These are phyloP conservation scores for Cercospora nicotianae DNA, from an alignment of 2,329 filamentous ascomycete genomes.

Conservation along the genomic window DNA sequence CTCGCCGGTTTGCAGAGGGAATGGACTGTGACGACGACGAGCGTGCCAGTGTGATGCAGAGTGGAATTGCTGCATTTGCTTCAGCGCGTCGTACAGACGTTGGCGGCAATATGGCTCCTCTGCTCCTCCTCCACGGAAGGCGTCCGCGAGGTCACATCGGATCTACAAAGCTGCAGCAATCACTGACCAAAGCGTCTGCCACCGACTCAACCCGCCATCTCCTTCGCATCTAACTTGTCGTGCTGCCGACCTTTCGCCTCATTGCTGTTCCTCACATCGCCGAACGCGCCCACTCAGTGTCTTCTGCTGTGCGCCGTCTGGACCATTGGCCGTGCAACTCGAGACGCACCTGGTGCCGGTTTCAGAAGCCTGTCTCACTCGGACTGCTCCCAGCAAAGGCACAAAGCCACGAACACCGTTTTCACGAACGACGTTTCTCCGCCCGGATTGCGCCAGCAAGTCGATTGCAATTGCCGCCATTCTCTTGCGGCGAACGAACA, in stretches of 20 bases:
- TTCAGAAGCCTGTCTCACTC: conserved; percentile 17
- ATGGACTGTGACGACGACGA: background rate
- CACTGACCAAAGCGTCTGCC: background rate
- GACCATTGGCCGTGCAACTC: conserved; percentile 10
- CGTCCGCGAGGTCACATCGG: background rate
- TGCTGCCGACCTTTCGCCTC: background rate
- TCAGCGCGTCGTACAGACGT: background rate
- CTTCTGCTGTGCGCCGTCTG: background rate
- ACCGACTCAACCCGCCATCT: background rate
- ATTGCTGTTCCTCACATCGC: background rate
- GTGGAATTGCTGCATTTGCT: background rate
- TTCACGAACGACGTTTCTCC: background rate
- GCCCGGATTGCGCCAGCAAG: background rate
- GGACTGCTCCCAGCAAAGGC: conserved; percentile 2
- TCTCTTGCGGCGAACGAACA: background rate
- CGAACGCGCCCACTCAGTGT: background rate
- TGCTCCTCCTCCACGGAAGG: background rate
- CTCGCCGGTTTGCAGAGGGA: background rate
- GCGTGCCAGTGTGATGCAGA: background rate
- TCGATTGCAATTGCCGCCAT: background rate
- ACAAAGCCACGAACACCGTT: background rate
- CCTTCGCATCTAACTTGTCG: background rate
- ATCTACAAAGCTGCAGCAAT: background rate
- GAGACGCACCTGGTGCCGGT: conserved; percentile 10
- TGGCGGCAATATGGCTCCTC: background rate